Evolutionary conservation across 768 basidiomycete genomes (phyloP).

Genomic region (Holtermannia corniformis): DNA sequence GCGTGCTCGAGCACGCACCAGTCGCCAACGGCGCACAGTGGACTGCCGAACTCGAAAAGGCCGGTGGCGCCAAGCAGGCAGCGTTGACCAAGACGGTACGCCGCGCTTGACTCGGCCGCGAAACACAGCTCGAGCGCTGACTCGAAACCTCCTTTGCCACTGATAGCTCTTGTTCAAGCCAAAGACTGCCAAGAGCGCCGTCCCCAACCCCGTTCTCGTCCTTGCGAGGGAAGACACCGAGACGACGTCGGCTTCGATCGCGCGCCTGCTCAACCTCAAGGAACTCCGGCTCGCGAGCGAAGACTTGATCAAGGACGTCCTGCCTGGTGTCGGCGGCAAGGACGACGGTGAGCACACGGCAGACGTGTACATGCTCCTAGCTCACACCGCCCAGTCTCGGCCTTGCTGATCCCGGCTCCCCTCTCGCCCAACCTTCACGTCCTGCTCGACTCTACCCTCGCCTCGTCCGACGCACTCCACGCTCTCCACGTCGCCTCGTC

Average conservation of each 20-base stretch:
- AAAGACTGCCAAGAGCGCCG: constrained; percentile 82
- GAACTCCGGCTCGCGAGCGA: constrained; percentile 76
- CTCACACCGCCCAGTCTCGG: constrained; percentile 54
- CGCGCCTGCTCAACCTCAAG: constrained; percentile 60
- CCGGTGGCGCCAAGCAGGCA: constrained; percentile 11
- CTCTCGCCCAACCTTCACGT: constrained; percentile 55
- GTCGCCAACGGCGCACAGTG: constrained; percentile 65
- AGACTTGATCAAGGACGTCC: constrained; percentile 77
- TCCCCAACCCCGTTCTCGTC: constrained; percentile 74
- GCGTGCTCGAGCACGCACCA: constrained; percentile 51
- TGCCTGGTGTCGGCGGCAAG: constrained; percentile 58
- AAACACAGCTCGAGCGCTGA: background rate
- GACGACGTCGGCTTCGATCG: constrained; percentile 64
- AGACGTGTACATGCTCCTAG: background rate
- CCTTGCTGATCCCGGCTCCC: constrained; percentile 63
- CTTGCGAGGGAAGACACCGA: constrained; percentile 79
- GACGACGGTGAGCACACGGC: constrained; percentile 60
- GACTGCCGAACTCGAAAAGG: constrained; percentile 57
- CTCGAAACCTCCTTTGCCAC: constrained; percentile 3
- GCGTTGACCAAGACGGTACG: constrained; percentile 37
- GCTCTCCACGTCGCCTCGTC: constrained; percentile 68
- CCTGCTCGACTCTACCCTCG: constrained; percentile 69
- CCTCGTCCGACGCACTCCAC: constrained; percentile 55
- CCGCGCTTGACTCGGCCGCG: background rate
- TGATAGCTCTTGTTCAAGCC: constrained; percentile 80